phyloP scores from a whole-genome alignment of 257 asterid genomes.

The Solanum chaucha region DNA sequence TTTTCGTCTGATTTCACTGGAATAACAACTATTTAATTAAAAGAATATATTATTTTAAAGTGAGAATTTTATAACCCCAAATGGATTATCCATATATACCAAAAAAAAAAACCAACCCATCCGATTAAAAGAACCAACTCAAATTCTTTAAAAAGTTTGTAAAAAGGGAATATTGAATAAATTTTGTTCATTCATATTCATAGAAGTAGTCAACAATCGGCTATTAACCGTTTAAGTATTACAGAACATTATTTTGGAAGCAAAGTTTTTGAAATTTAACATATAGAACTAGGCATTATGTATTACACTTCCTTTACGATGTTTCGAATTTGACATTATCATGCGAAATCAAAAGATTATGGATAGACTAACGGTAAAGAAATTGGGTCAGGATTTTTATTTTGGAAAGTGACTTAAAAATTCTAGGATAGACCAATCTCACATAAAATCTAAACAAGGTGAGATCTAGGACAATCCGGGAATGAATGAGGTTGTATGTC shows the following conservation, averaged over 20 bases:
- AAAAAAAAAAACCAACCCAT: background rate
- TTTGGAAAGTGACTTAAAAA: background rate
- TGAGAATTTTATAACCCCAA: background rate
- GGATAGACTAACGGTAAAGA: background rate
- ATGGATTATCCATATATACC: background rate
- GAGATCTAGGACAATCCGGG: background rate
- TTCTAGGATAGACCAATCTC: background rate
- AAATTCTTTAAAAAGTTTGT: background rate
- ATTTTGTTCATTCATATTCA: background rate
- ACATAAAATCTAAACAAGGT: background rate
- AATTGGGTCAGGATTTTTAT: background rate
- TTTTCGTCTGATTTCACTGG: background rate
- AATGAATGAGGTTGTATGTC: background rate
- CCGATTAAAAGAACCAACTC: background rate
- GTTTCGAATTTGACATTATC: background rate
- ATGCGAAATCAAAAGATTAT: background rate
- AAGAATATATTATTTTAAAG: background rate
- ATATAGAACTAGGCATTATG: background rate
- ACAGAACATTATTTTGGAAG: background rate
- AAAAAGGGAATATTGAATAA: background rate
- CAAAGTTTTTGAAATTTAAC: background rate
- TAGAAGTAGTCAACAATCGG: background rate
- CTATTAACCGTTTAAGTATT: background rate
- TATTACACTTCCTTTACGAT: background rate
- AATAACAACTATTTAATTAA: background rate